Conservation (phyloP, 2,329 filamentous ascomycete genomes). For the Fusarium camptoceras region DNA sequence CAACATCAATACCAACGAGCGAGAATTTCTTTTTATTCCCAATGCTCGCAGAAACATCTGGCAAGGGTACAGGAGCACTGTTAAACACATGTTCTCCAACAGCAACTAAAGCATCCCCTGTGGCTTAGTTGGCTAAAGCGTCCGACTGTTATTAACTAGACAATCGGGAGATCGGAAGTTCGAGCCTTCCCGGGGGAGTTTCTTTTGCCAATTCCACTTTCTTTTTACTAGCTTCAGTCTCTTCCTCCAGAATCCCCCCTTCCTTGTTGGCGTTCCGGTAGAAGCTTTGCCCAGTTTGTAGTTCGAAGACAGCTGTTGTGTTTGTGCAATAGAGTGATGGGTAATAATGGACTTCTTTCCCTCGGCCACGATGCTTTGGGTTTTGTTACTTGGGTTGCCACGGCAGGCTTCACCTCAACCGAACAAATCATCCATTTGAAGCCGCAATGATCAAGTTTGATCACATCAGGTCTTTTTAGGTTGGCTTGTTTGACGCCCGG, state of each 20-base stretch:
- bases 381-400: background rate
- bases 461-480: background rate
- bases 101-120: constrained; percentile 29
- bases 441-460: background rate
- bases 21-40: background rate
- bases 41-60: background rate
- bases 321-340: background rate
- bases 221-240: background rate
- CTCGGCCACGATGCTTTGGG: too few species aligned
- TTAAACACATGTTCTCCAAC: background rate
- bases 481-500: background rate
- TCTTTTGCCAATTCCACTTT: background rate
- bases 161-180: constrained; percentile 49
- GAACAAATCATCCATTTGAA: background rate
- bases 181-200: constrained; percentile 48
- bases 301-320: too few species aligned
- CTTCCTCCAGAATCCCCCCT: background rate
- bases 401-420: background rate
- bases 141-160: constrained; percentile 43
- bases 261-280: background rate
- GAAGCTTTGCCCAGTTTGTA: too few species aligned
- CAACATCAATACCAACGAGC: background rate
- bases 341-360: background rate
- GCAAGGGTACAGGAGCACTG: accelerated
- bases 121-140: constrained; percentile 45